Evolutionary conservation across 441 rosid species (phyloP).

Genomic region (Pelargonium fulgidum): DNA sequence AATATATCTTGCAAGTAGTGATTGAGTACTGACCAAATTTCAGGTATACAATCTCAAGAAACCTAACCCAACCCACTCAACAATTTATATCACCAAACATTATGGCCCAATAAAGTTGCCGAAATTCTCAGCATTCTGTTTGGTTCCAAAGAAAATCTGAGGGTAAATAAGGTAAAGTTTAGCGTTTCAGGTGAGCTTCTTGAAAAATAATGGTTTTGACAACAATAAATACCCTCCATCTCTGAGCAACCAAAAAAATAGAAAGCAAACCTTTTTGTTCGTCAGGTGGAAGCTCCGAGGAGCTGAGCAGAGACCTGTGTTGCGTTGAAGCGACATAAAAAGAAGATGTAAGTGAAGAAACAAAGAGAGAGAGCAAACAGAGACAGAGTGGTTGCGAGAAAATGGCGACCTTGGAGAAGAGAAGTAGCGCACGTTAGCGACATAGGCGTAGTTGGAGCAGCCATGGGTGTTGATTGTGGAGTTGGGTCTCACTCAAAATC

Average conservation of each 20-base stretch:
- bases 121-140: not conserved
- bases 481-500: no score
- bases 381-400: not conserved
- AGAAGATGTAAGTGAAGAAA: constrained; percentile 3
- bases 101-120: no score
- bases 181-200: not conserved
- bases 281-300: constrained; percentile 22
- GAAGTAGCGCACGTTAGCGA: constrained; percentile 31
- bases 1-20: no score
- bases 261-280: not conserved
- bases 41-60: not conserved
- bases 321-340: not conserved
- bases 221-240: not conserved
- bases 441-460: constrained; percentile 24
- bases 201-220: not conserved
- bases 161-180: not conserved
- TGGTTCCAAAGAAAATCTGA: not conserved
- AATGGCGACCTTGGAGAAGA: constrained; percentile 37
- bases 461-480: constrained; percentile 19
- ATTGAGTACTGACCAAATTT: not conserved
- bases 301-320: constrained; percentile 27
- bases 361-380: not conserved
- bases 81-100: no score
- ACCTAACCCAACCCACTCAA: no score
- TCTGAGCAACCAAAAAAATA: not conserved